Evolutionary conservation across 148 eudicot species (phyloP).

Genomic region (Dianthus caryophyllus): DNA sequence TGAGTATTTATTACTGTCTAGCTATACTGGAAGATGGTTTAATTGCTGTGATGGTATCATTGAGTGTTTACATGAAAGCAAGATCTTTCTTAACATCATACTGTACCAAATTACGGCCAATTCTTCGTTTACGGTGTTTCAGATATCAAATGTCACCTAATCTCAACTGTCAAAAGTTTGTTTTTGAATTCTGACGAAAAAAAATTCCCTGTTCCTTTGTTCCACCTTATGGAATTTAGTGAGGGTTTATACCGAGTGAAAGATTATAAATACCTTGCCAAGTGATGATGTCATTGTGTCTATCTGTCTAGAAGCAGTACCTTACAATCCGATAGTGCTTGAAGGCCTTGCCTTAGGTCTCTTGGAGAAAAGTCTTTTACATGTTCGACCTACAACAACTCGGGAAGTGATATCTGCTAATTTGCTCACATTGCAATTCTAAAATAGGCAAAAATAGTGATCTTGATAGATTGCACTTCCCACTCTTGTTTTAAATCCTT

Average conservation of each 20-base stretch:
- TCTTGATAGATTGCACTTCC: not conserved
- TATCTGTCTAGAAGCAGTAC: not conserved
- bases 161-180: not conserved
- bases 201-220: not conserved
- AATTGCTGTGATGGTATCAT: not conserved
- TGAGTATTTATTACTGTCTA: slow-evolving; percentile 31
- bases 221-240: not conserved
- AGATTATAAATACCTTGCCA: not conserved
- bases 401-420: not conserved
- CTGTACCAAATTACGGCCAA: not conserved
- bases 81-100: not conserved
- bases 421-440: not conserved
- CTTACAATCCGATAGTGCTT: not conserved
- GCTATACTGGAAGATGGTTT: not conserved
- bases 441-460: not conserved
- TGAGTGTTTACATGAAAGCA: not conserved
- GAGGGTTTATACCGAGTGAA: not conserved
- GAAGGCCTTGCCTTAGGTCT: not conserved
- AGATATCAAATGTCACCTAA: not conserved
- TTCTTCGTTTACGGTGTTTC: not conserved
- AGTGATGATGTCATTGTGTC: not conserved
- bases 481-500: not conserved
- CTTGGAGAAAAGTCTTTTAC: not conserved
- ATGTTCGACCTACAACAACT: not conserved
- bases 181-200: not conserved